These are phyloP conservation scores for Fusarium multiceps DNA, from an alignment of 2,329 filamentous ascomycete species.

Conservation along the genomic window DNA sequence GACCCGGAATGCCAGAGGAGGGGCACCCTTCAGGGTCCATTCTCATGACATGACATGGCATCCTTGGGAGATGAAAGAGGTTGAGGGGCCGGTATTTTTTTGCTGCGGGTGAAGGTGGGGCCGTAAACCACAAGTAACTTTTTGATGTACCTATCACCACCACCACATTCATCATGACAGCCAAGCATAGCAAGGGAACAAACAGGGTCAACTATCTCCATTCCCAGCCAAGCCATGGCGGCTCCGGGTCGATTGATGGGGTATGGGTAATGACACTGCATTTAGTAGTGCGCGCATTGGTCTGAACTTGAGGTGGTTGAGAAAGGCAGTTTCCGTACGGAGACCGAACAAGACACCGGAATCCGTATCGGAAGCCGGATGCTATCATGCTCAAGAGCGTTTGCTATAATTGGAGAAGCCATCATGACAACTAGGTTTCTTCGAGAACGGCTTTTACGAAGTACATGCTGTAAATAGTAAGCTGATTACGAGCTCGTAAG, in stretches of 20 bases:
- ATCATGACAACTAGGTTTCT: not conserved
- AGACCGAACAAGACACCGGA: constrained; percentile 34
- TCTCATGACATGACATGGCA: not conserved
- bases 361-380: constrained; percentile 37
- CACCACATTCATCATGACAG: constrained; percentile 5
- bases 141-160: not conserved
- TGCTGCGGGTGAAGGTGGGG: constrained; percentile 23
- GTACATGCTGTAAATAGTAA: not conserved
- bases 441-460: not conserved
- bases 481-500: not conserved
- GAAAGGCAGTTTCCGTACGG: constrained; percentile 20
- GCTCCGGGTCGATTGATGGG: constrained; percentile 25
- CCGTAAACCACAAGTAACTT: constrained; percentile 1
- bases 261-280: constrained; percentile 10
- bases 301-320: constrained; percentile 20
- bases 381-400: not conserved
- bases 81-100: constrained; percentile 35
- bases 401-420: not conserved
- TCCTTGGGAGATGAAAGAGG: constrained; percentile 18
- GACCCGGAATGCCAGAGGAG: constrained; percentile 26
- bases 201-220: constrained; percentile 7
- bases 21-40: constrained; percentile 32
- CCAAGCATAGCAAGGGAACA: constrained; percentile 1
- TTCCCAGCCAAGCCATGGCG: constrained; percentile 26
- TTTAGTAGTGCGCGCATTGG: constrained; percentile 13